Conservation (phyloP, 345 rosid genomes). For the Brassica juncea region DNA sequence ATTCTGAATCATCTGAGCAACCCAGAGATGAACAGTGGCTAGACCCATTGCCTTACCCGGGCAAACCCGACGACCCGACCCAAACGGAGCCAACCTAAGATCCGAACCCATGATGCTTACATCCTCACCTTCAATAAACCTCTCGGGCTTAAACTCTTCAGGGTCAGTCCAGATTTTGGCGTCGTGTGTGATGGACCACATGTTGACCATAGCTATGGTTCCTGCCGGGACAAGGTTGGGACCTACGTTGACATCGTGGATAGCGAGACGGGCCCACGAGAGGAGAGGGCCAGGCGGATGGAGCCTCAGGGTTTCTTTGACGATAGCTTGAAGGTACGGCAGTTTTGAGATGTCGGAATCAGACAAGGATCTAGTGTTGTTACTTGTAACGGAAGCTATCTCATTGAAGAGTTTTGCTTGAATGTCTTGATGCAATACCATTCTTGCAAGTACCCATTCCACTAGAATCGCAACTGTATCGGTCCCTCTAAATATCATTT, state of each 20-base stretch:
- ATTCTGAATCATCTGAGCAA: conserved; percentile 54
- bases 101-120: conserved; percentile 60
- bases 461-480: conserved; percentile 84
- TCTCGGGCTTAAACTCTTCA: conserved; percentile 61
- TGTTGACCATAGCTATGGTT: conserved; percentile 89
- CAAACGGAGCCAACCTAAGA: conserved; percentile 70
- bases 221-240: conserved; percentile 62
- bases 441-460: conserved; percentile 87
- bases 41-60: conserved; percentile 72
- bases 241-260: conserved; percentile 64
- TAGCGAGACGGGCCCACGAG: conserved; percentile 85
- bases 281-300: conserved; percentile 93
- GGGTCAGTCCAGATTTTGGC: conserved; percentile 55
- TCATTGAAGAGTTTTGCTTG: conserved; percentile 66
- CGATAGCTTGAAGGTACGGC: conserved; percentile 61
- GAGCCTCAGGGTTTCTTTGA: conserved; percentile 75
- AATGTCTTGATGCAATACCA: conserved; percentile 62
- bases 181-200: conserved; percentile 90
- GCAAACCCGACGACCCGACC: conserved; percentile 69
- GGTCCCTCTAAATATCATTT: conserved; percentile 89
- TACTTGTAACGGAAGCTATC: conserved; percentile 51
- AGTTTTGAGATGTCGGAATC: conserved; percentile 63
- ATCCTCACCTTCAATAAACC: conserved; percentile 54
- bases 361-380: conserved; percentile 38
- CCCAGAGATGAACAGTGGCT: conserved; percentile 58